Percentiles rank a stretch among this genome's conserved stretches.
Conservation (phyloP, 1,284 basidiomycete species). For the Trichosporon sp. region DNA sequence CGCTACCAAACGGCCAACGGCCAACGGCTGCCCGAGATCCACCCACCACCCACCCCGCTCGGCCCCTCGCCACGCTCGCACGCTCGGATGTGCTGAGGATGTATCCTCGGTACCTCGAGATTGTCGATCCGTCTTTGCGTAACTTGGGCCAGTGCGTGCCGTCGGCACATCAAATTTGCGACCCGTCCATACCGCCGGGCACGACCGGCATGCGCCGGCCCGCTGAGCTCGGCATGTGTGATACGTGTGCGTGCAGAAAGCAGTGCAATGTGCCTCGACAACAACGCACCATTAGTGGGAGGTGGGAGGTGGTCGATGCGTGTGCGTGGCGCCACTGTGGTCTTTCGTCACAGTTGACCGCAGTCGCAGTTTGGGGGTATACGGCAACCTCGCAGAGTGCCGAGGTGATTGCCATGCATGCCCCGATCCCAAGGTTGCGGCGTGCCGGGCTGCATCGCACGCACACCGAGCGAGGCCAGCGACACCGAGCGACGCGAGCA, state of each 20-base stretch:
- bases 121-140: background rate
- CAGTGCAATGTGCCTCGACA: no score
- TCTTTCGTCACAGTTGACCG: background rate
- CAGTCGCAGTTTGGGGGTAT: background rate
- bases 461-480: background rate
- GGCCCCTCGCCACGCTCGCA: no score
- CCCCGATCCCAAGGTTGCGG: background rate
- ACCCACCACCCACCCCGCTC: no score
- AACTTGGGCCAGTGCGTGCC: no score
- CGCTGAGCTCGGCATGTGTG: no score
- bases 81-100: no score
- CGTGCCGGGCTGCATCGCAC: background rate
- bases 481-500: background rate
- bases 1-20: background rate
- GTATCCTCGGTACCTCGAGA: no score
- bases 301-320: background rate
- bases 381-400: background rate
- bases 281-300: no score
- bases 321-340: background rate
- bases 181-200: no score
- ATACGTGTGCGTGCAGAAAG: no score
- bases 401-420: background rate
- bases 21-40: background rate
- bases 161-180: no score
- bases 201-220: no score